These are phyloP conservation scores for Sarocladium strictum DNA, from an alignment of 2,329 filamentous ascomycete species.

Conservation along the genomic window DNA sequence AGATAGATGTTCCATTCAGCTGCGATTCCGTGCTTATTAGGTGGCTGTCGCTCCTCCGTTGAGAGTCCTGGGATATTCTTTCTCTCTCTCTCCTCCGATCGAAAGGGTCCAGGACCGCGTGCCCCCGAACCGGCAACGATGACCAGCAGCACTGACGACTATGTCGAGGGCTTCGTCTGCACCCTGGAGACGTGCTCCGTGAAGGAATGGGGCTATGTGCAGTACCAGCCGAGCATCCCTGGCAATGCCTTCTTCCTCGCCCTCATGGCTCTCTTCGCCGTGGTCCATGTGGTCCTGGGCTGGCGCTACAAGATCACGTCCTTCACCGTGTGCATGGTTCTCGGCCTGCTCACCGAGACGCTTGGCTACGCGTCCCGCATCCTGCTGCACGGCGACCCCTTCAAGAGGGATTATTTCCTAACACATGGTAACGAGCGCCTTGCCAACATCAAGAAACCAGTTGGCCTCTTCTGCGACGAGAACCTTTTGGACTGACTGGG, in stretches of 20 bases:
- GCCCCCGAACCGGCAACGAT: not conserved
- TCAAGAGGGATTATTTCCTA: constrained; percentile 46
- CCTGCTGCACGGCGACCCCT: constrained; percentile 37
- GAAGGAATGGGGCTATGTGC: constrained; percentile 21
- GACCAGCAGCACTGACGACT: not conserved
- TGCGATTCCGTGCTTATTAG: too few species aligned
- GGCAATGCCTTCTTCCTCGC: constrained; percentile 27
- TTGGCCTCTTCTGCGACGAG: too few species aligned
- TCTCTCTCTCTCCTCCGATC: too few species aligned
- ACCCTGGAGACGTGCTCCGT: constrained; percentile 9
- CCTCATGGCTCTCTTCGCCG: constrained; percentile 24
- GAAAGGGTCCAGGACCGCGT: too few species aligned
- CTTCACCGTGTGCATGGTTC: constrained; percentile 17
- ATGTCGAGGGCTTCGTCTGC: constrained; percentile 10
- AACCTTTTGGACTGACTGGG: too few species aligned
- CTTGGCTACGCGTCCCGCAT: constrained; percentile 17
- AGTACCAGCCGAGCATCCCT: constrained; percentile 27
- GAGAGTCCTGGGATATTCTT: too few species aligned
- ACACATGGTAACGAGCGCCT: too few species aligned
- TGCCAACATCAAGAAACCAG: too few species aligned
- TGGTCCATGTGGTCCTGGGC: constrained; percentile 13
- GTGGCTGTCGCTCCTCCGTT: too few species aligned
- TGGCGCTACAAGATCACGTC: constrained; percentile 16
- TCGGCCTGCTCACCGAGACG: constrained; percentile 17
- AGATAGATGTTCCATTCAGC: too few species aligned